Evolutionary conservation across 352 stramenopile genomes (phyloP), one percentile per base, ranked within the genome.

Genomic region (Globisporangium barbulae): DNA sequence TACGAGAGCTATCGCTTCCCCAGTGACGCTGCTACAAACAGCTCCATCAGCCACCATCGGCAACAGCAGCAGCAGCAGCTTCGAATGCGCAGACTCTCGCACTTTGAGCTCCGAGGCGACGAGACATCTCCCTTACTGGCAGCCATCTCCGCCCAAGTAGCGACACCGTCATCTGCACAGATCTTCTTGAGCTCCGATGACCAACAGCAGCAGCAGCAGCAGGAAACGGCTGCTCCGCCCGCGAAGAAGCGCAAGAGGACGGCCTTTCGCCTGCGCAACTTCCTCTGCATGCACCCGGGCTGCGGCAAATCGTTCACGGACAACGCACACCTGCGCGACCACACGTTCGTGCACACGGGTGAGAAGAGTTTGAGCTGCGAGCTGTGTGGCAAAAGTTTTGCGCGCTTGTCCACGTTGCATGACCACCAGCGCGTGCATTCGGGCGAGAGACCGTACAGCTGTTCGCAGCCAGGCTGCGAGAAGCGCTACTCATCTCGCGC

Each of bases 241-340:
- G 61, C 33, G 15, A 77, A 67, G 39, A 83, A 81, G 33, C 78
- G 78, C 54, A 88, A 85, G 61, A 65, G 70, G 30, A 59, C 71
- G 13, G 68, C 76, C 3, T 69, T 81, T 59, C 81, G 81, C 9
- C 77, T 90, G 63, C 79, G 79, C 53, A 90, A 89, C 45, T 90
- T 90, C 30, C 66, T 86, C 21, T 89, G 81, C 50, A 84, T 84
- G 61, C 77, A 90, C 57, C 79, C 79, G 58, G 75, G 73, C 17
- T 90, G 81, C 56, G 79, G 75, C 53, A 90, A 90, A 64, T 84
- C 79, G 25, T 90, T 90, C 60, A 76, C 77, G 17, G 79, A 89
- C 68, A 90, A 83, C 60, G 81, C 81, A 39, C 79, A 90, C 48
- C 65, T 89, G 53, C 68, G 79, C 59, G 79, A 90, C 61, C 81